phyloP scores from a whole-genome alignment of 2,329 filamentous ascomycete species.

The Capronia americana region DNA sequence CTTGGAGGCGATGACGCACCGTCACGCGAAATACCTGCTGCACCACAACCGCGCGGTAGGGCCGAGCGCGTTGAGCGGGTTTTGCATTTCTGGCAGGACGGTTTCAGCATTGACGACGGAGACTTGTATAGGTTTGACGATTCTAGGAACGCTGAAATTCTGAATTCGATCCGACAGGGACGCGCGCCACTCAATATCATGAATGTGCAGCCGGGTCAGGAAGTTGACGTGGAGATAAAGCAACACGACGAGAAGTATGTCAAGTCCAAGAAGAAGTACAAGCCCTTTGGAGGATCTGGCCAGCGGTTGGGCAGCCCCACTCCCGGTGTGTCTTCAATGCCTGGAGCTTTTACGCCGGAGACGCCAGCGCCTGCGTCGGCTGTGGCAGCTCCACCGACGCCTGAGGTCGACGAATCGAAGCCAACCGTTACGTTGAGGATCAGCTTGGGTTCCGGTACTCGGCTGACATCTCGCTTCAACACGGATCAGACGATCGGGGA shows the following conservation, averaged over 20 bases:
- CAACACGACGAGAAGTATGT: slow-evolving; percentile 68
- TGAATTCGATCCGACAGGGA: slow-evolving; percentile 68
- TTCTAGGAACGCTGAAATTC: slow-evolving; percentile 65
- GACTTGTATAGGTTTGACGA: slow-evolving; percentile 68
- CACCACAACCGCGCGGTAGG: slow-evolving; percentile 49
- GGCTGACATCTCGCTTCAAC: slow-evolving; percentile 68
- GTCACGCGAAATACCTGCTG: slow-evolving; percentile 62
- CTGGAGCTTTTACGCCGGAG: slow-evolving; percentile 38
- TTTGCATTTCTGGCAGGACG: slow-evolving; percentile 70
- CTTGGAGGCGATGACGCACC: slow-evolving; percentile 69
- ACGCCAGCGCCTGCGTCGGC: slow-evolving; percentile 44
- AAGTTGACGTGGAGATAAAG: slow-evolving; percentile 69
- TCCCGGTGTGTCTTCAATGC: slow-evolving; percentile 53
- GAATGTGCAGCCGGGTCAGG: slow-evolving; percentile 67
- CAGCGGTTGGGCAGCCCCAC: slow-evolving; percentile 69
- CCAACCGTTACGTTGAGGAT: slow-evolving; percentile 67
- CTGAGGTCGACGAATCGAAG: slow-evolving; percentile 62
- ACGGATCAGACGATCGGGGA: slow-evolving; percentile 69
- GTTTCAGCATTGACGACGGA: slow-evolving; percentile 71
- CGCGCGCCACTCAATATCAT: slow-evolving; percentile 68
- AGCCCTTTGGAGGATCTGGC: slow-evolving; percentile 66
- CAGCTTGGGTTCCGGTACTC: slow-evolving; percentile 67
- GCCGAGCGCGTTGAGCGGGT: slow-evolving; percentile 62
- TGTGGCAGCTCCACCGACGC: slow-evolving; percentile 45
- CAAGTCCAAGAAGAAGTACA: slow-evolving; percentile 68